Conservation (phyloP, 768 basidiomycete genomes). For the Coprinellus aureogranulatus region DNA sequence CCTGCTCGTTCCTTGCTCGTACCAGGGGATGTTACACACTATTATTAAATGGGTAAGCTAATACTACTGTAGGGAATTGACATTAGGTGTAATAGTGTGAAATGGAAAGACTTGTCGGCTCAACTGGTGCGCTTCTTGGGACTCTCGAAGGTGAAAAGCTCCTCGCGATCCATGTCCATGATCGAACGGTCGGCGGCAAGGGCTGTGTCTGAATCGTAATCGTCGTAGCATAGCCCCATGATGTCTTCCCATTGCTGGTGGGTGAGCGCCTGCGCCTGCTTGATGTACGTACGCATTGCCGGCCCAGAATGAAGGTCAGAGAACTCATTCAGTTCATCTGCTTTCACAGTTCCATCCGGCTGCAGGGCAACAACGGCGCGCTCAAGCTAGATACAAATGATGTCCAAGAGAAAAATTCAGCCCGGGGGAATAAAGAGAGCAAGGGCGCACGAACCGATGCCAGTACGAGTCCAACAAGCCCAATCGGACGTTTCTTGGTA, state of each 20-base stretch:
- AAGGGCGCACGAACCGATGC: not conserved
- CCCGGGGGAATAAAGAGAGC: too few relatives aligned
- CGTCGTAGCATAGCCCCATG: not conserved
- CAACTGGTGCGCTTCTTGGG: not conserved
- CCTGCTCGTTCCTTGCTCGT: not conserved
- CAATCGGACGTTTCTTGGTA: not conserved
- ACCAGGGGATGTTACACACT: not conserved
- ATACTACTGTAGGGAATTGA: not conserved
- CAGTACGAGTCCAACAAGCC: not conserved
- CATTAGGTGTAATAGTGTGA: not conserved
- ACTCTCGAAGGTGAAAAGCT: not conserved
- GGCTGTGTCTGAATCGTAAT: not conserved
- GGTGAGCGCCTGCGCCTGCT: not conserved
- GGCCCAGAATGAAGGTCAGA: not conserved
- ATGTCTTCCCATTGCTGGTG: not conserved
- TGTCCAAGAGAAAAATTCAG: too few relatives aligned
- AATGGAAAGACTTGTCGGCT: not conserved
- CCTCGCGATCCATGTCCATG: not conserved
- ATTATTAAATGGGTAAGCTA: not conserved
- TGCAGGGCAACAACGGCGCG: too few relatives aligned
- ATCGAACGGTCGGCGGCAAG: not conserved
- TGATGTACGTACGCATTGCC: not conserved
- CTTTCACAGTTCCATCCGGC: too few relatives aligned
- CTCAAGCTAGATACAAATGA: too few relatives aligned
- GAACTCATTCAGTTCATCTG: not conserved